Evolutionary conservation across 2,329 filamentous ascomycete species (phyloP).

Genomic region (Phyllosticta citrichinensis): DNA sequence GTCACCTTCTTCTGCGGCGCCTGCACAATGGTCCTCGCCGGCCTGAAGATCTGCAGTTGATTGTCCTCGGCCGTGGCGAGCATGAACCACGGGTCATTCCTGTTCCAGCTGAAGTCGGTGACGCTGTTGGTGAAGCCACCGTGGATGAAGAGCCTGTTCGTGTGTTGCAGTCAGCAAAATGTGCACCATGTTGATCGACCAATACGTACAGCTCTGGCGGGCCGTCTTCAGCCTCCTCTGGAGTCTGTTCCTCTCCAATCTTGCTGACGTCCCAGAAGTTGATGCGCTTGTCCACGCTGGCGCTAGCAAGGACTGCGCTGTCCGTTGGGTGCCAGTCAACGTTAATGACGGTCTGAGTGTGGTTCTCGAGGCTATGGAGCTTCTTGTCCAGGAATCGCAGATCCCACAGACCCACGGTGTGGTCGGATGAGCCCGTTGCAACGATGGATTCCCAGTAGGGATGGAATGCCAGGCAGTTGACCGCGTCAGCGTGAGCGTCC

Average conservation of each 20-base stretch:
- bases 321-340: constrained; percentile 93
- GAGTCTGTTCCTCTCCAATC: constrained; percentile 86
- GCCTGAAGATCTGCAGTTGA: constrained; percentile 71
- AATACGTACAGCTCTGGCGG: constrained; percentile 77
- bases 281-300: constrained; percentile 84
- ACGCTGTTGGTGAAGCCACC: constrained; percentile 96
- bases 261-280: constrained; percentile 94
- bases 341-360: constrained; percentile 82
- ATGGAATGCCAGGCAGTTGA: constrained; percentile 95
- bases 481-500: constrained; percentile 77
- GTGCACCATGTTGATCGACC: background rate
- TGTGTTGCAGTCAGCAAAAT: background rate
- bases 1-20: constrained; percentile 24
- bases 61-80: constrained; percentile 96
- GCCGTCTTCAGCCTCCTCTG: constrained; percentile 90
- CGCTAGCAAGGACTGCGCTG: constrained; percentile 77
- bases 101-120: constrained; percentile 96
- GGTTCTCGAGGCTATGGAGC: constrained; percentile 80
- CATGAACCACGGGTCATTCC: constrained; percentile 92
- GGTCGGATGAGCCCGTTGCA: constrained; percentile 89
- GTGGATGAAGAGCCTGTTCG: constrained; percentile 81
- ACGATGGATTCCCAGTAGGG: constrained; percentile 81
- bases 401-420: constrained; percentile 93
- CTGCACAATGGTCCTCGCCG: constrained; percentile 28
- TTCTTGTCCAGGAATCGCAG: constrained; percentile 82